phyloP scores from a whole-genome alignment of 108 stramenopile genomes.

The Schizochytrium sp. region DNA sequence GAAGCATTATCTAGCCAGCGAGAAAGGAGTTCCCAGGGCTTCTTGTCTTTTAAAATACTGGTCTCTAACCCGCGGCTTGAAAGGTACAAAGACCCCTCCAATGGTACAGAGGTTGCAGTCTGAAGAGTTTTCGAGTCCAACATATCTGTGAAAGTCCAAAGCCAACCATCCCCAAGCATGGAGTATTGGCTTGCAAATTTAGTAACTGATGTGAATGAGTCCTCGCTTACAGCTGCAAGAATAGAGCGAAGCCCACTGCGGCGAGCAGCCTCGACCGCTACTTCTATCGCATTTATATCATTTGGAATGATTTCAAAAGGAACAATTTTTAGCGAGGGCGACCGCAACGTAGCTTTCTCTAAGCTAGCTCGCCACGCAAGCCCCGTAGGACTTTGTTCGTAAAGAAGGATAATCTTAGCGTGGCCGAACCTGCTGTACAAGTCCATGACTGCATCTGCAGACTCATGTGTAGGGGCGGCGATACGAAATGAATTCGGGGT shows the following conservation, averaged over 20 bases:
- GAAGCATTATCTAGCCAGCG: neutral
- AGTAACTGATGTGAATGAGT: neutral
- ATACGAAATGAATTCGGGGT: neutral
- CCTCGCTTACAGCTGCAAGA: neutral
- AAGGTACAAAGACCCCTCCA: neutral
- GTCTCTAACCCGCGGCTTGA: neutral
- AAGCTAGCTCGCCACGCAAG: neutral
- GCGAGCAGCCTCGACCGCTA: neutral
- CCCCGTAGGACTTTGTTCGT: neutral
- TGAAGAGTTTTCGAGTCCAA: neutral
- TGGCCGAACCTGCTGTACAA: neutral
- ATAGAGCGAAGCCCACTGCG: neutral
- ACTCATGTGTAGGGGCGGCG: neutral
- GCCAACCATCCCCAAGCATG: neutral
- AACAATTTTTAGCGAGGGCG: neutral
- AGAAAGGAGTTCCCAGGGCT: neutral
- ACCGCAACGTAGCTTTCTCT: neutral
- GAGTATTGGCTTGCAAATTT: neutral
- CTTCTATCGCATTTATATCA: neutral
- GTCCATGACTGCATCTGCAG: neutral
- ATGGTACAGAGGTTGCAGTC: neutral
- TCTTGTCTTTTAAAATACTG: neutral
- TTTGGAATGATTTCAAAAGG: neutral
- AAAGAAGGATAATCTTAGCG: neutral
- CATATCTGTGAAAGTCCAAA: neutral